These are phyloP conservation scores for Carnegiea gigantea DNA, from an alignment of 179 eudicot species.

Conservation along the genomic window DNA sequence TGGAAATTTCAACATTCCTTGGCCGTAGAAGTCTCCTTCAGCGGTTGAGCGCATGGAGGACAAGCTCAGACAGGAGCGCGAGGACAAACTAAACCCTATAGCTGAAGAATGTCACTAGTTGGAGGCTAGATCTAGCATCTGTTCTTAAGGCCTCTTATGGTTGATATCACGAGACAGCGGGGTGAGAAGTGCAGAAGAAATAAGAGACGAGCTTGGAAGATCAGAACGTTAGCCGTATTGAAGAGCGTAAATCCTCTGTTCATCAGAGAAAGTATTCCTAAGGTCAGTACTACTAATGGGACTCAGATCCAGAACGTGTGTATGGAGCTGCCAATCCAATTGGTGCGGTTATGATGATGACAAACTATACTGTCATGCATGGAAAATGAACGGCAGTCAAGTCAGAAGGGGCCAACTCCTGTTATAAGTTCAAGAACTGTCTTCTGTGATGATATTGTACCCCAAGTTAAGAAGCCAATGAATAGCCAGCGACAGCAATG, in stretches of 20 bases:
- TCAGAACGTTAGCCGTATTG: conserved; percentile 1
- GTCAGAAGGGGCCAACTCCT: conserved; percentile 11
- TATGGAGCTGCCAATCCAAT: conserved; percentile 23
- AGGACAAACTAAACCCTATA: not conserved
- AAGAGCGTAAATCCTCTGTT: conserved; percentile 19
- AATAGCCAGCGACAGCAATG: conserved; percentile 9
- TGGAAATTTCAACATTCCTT: not conserved
- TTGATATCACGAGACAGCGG: not conserved
- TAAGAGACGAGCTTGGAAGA: conserved; percentile 13
- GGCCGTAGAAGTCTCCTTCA: not conserved
- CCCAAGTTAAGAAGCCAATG: conserved; percentile 23
- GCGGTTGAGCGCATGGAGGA: not conserved
- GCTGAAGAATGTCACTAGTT: not conserved
- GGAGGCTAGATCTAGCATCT: not conserved
- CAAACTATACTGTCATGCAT: conserved; percentile 22
- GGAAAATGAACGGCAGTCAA: conserved; percentile 21
- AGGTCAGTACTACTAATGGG: conserved; percentile 15
- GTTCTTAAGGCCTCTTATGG: conserved; percentile 19
- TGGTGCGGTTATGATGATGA: conserved; percentile 8
- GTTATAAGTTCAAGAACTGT: conserved; percentile 1
- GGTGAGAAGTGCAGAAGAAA: conserved; percentile 17
- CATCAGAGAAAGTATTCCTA: conserved; percentile 14
- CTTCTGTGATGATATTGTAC: conserved; percentile 17
- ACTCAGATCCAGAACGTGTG: conserved; percentile 13
- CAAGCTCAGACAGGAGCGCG: not conserved